Evolutionary conservation across 2,329 filamentous ascomycete species (phyloP).

Genomic region (Monosporascus sp.): DNA sequence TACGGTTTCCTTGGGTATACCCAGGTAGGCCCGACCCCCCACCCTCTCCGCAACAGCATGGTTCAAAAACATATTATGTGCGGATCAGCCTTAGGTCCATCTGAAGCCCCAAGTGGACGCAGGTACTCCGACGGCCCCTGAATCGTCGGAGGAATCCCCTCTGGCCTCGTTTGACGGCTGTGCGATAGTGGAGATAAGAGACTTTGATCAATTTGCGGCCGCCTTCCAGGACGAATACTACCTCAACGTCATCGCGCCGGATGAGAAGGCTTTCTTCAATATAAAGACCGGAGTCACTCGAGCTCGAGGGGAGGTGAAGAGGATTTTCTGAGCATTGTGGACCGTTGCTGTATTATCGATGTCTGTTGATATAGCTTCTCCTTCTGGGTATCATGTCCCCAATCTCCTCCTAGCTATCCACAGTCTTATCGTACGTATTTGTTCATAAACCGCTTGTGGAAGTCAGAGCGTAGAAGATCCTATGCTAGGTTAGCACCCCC

Average conservation of each 20-base stretch:
- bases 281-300: slow-evolving; percentile 20
- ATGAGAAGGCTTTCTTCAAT: slow-evolving; percentile 26
- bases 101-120: too few relatives aligned
- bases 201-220: slow-evolving; percentile 18
- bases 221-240: slow-evolving; percentile 28
- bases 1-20: too few relatives aligned
- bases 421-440: slow-evolving; percentile 52
- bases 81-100: too few relatives aligned
- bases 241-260: slow-evolving; percentile 20
- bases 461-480: slow-evolving; percentile 89
- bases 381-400: not conserved
- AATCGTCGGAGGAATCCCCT: slow-evolving; percentile 5
- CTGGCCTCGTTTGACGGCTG: slow-evolving; percentile 25
- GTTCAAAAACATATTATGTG: too few relatives aligned
- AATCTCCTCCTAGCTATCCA: not conserved
- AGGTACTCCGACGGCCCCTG: slow-evolving; percentile 2
- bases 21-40: too few relatives aligned
- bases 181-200: slow-evolving; percentile 24
- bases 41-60: too few relatives aligned
- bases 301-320: slow-evolving; percentile 13
- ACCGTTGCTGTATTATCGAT: not conserved
- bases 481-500: slow-evolving; percentile 30
- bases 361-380: not conserved
- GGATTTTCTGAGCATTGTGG: too few relatives aligned
- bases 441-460: slow-evolving; percentile 95